Evolutionary conservation across 2,329 filamentous ascomycete genomes (phyloP).

Genomic region (Sclerotinia nivalis): DNA sequence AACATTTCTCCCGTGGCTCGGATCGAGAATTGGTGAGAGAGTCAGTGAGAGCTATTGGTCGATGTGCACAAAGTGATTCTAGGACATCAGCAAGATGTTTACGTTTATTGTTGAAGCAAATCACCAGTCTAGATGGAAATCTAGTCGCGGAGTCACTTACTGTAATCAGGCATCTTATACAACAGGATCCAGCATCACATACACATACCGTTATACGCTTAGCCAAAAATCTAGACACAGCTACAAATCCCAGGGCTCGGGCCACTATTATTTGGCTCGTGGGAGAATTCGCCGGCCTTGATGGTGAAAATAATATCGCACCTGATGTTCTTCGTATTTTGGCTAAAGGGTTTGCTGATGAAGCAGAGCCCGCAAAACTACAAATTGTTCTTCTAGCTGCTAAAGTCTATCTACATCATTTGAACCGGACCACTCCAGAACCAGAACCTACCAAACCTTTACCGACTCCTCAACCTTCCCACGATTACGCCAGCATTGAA

Average conservation of each 20-base stretch:
- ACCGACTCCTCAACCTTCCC: slow-evolving; percentile 30
- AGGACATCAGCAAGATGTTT: slow-evolving; percentile 76
- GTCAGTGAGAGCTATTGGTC: slow-evolving; percentile 87
- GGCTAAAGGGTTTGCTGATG: slow-evolving; percentile 78
- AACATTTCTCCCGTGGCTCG: slow-evolving; percentile 81
- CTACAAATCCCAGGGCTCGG: slow-evolving; percentile 81
- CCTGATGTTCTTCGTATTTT: slow-evolving; percentile 89
- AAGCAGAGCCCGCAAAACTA: slow-evolving; percentile 82
- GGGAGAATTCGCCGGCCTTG: slow-evolving; percentile 83
- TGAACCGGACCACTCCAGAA: slow-evolving; percentile 62
- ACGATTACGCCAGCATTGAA: slow-evolving; percentile 30
- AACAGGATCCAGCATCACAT: slow-evolving; percentile 81
- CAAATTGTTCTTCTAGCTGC: slow-evolving; percentile 91
- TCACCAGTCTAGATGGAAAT: slow-evolving; percentile 82
- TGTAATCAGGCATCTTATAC: slow-evolving; percentile 92
- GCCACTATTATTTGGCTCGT: slow-evolving; percentile 98
- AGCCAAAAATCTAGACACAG: slow-evolving; percentile 87
- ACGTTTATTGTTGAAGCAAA: slow-evolving; percentile 78
- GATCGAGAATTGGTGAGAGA: slow-evolving; percentile 81
- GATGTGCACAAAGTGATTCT: slow-evolving; percentile 80
- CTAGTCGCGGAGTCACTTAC: slow-evolving; percentile 91
- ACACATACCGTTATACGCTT: slow-evolving; percentile 82
- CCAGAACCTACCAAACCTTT: slow-evolving; percentile 40
- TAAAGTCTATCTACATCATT: slow-evolving; percentile 92
- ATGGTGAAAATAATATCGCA: slow-evolving; percentile 84